Percentiles rank a stretch among this genome's conserved stretches.
Evolutionary conservation across 208 protist species (phyloP).

Genomic region (Tetramitus jugosus): DNA sequence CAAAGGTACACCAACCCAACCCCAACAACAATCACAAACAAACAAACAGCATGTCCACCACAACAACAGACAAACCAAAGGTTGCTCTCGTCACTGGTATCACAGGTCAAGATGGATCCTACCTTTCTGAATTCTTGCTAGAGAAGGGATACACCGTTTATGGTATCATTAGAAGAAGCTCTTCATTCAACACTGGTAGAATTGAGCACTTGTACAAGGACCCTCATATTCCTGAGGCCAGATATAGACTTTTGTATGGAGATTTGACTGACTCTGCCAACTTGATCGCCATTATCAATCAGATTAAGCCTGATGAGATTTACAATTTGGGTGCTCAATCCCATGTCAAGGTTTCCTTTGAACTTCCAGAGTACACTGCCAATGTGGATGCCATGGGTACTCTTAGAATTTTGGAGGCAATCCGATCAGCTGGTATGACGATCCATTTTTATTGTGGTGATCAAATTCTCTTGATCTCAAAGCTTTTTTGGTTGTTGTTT

Average conservation of each 20-base stretch:
- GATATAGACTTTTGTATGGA: constrained; percentile 4
- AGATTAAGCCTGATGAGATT: constrained; percentile 64
- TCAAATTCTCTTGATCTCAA: constrained; percentile 51
- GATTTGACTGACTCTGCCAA: constrained; percentile 42
- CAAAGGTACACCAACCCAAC: no score
- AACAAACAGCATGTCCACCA: no score
- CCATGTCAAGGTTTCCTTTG: constrained; percentile 89
- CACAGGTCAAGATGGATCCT: constrained; percentile 71
- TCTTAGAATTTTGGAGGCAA: constrained; percentile 79
- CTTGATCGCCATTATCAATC: constrained; percentile 58
- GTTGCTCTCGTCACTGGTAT: constrained; percentile 81
- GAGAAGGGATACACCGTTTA: constrained; percentile 75
- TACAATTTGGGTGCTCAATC: constrained; percentile 83
- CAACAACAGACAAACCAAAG: constrained; percentile 30
- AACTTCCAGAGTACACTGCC: constrained; percentile 84
- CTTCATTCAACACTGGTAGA: constrained; percentile 73
- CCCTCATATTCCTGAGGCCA: constrained; percentile 32
- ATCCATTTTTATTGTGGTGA: no score
- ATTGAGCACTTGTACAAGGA: constrained; percentile 73
- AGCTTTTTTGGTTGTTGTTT: constrained; percentile 52
- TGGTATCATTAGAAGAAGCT: constrained; percentile 79
- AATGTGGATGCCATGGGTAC: constrained; percentile 77
- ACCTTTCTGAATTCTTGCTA: constrained; percentile 55
- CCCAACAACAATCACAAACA: no score
- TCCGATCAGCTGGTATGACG: constrained; percentile 58